Percentiles rank a stretch among this genome's conserved stretches.
These are phyloP conservation scores for Sporobolomyces pararoseus DNA, from an alignment of 768 basidiomycete genomes.

Conservation along the genomic window DNA sequence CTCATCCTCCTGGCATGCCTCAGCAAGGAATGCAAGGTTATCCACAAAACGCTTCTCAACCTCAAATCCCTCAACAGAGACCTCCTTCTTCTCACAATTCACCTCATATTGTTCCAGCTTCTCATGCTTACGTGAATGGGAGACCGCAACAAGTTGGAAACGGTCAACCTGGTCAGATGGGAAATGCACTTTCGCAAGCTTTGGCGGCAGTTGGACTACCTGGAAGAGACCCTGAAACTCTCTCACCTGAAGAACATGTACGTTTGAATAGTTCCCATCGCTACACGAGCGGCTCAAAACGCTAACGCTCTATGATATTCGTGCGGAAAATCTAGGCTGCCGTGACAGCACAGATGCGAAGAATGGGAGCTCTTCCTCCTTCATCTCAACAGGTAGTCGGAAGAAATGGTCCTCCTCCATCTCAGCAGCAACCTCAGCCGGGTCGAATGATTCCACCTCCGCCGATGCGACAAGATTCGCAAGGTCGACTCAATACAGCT, in stretches of 20 bases:
- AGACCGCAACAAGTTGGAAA: background rate
- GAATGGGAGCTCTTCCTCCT: conserved; percentile 30
- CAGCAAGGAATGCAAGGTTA: conserved; percentile 19
- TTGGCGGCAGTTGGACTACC: conserved; percentile 32
- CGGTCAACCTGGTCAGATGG: background rate
- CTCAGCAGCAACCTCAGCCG: conserved; percentile 2
- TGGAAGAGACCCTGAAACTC: conserved; percentile 29
- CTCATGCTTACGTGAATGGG: conserved; percentile 32
- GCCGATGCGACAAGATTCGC: conserved; percentile 19
- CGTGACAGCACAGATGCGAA: conserved; percentile 31
- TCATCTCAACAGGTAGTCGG: conserved; percentile 3
- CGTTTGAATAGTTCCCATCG: no score
- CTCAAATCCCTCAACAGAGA: conserved; percentile 17
- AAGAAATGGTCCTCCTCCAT: background rate
- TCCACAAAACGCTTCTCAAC: background rate
- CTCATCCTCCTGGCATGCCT: conserved; percentile 8
- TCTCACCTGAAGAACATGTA: conserved; percentile 35
- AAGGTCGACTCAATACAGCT: conserved; percentile 6
- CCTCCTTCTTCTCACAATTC: conserved; percentile 23
- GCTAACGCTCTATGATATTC: background rate
- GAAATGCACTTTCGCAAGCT: conserved; percentile 17
- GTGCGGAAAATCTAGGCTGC: background rate
- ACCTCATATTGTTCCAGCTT: conserved; percentile 30
- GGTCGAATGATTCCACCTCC: background rate
- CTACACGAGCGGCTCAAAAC: no score